Base-by-base conservation (phyloP, 2,329 filamentous ascomycete genomes). In the Colletotrichum cereale region DNA sequence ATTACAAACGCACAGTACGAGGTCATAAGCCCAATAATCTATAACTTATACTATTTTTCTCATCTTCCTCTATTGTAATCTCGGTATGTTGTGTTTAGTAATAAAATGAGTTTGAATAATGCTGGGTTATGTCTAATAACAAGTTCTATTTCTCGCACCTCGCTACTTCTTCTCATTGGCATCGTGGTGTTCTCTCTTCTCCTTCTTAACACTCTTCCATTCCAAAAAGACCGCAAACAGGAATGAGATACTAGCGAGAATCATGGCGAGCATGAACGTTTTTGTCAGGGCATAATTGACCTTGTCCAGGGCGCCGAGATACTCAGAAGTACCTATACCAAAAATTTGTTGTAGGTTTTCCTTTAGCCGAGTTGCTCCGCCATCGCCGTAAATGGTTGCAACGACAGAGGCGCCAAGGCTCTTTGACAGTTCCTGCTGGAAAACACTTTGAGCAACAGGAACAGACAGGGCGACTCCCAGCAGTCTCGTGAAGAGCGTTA, bases 121-220 rank as follows among this genome's bases (percentile, higher is more conserved):
- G 36, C 36, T 38, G 40, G 3, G 21, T 44, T 18, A 44, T 44
- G 40, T 44, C 40, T 44, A 18, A 44, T 44, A 44, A 44, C 40
- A 21, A 3, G 3, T 44, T 21, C n/a, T 44, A 11, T 21, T 24
- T 8, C 38, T 34, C 1, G 44, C 11, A 12, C 53, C 31, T 26
- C 21, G n/a, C n/a, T n/a, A 31, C 31, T 40, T 24, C 52, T 65
- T 42, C 55, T 52, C 62, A 38, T 65, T 36, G 34, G 62, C 40
- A 26, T 65, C 38, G 24, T 65, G 50, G 24, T 40, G 26, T 18
- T 18, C 31, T 4, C 63, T 52, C 40, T 60, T 66, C 16, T 66
- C 55, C 24, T 66, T 60, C 26, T 92, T 93, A 77, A 93, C 89
- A 74, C 83, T 90, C 78, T 84, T 89, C 91, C 91, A 93, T 78